Conservation (phyloP, 768 basidiomycete species). For the Lactarius tabidus region DNA sequence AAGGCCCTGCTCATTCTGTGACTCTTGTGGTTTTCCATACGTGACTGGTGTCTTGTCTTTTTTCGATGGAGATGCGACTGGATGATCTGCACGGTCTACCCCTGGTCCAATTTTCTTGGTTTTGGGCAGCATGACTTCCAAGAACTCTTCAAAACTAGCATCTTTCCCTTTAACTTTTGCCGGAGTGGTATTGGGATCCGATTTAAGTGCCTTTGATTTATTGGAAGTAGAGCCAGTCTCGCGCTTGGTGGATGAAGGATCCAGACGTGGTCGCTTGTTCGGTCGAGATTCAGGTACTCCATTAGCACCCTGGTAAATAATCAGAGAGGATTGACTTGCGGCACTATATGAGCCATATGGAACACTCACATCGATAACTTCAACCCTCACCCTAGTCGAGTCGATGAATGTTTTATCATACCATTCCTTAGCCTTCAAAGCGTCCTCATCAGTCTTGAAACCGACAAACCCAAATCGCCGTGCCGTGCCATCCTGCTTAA, state of each 20-base stretch:
- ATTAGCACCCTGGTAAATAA: slow-evolving; percentile 51
- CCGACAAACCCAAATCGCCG: slow-evolving; percentile 92
- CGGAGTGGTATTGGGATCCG: slow-evolving; percentile 10
- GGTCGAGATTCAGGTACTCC: slow-evolving; percentile 65
- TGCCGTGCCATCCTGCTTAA: slow-evolving; percentile 71
- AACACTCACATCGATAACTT: slow-evolving; percentile 66
- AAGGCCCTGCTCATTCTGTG: slow-evolving; percentile 36
- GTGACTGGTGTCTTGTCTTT: slow-evolving; percentile 19
- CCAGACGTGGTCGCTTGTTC: slow-evolving; percentile 61
- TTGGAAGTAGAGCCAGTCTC: slow-evolving; percentile 25
- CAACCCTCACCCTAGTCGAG: slow-evolving; percentile 70
- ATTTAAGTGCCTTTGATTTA: slow-evolving; percentile 7
- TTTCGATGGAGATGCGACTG: slow-evolving; percentile 21
- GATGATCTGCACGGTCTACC: slow-evolving; percentile 46
- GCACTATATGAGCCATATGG: slow-evolving; percentile 8
- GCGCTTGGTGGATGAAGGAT: slow-evolving; percentile 30
- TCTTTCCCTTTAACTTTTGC: slow-evolving; percentile 28
- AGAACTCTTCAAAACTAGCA: slow-evolving; percentile 56
- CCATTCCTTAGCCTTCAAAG: slow-evolving; percentile 70
- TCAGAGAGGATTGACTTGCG: slow-evolving; percentile 4
- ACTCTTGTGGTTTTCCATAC: background rate
- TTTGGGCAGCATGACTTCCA: slow-evolving; percentile 69
- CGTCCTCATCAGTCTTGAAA: slow-evolving; percentile 77
- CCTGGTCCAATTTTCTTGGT: slow-evolving; percentile 57
- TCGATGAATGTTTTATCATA: slow-evolving; percentile 83